phyloP scores from a whole-genome alignment of 768 basidiomycete genomes.

The Wakefieldia striispora region DNA sequence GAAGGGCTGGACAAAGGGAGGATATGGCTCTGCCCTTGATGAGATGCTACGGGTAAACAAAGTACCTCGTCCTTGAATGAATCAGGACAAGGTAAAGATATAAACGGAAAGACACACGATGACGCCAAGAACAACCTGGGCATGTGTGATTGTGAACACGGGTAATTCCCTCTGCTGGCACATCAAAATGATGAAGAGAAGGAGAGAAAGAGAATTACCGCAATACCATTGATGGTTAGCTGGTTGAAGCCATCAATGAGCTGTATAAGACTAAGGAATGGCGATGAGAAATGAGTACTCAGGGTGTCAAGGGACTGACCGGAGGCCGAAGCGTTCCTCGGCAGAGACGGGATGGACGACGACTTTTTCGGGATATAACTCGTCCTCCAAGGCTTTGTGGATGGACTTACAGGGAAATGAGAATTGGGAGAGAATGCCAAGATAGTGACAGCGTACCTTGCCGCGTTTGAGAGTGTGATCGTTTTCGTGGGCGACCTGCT shows the following conservation, averaged over 20 bases:
- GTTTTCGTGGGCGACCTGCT: conserved; percentile 50
- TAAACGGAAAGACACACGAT: conserved; percentile 46
- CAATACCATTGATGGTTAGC: conserved; percentile 46
- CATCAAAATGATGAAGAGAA: background rate
- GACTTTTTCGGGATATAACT: conserved; percentile 60
- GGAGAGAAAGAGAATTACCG: conserved; percentile 38
- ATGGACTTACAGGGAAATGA: conserved; percentile 46
- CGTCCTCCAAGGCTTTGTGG: conserved; percentile 74
- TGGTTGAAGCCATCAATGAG: conserved; percentile 65
- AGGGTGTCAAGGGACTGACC: conserved; percentile 41
- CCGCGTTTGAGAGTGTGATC: conserved; percentile 55
- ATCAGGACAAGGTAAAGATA: conserved; percentile 1
- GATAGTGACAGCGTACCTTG: conserved; percentile 38
- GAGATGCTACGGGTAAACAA: conserved; percentile 11
- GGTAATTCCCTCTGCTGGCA: conserved; percentile 71
- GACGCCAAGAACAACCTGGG: conserved; percentile 64
- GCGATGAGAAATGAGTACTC: background rate
- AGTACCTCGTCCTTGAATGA: conserved; percentile 54
- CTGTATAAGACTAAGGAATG: conserved; percentile 57
- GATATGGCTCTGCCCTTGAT: conserved; percentile 1
- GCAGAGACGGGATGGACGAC: conserved; percentile 46
- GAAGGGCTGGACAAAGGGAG: too few species aligned
- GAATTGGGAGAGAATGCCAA: background rate
- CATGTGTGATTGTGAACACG: conserved; percentile 73
- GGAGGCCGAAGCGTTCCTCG: conserved; percentile 79